Evolutionary conservation across 2,329 filamentous ascomycete species (phyloP).

Genomic region (Camillea tinctor): DNA sequence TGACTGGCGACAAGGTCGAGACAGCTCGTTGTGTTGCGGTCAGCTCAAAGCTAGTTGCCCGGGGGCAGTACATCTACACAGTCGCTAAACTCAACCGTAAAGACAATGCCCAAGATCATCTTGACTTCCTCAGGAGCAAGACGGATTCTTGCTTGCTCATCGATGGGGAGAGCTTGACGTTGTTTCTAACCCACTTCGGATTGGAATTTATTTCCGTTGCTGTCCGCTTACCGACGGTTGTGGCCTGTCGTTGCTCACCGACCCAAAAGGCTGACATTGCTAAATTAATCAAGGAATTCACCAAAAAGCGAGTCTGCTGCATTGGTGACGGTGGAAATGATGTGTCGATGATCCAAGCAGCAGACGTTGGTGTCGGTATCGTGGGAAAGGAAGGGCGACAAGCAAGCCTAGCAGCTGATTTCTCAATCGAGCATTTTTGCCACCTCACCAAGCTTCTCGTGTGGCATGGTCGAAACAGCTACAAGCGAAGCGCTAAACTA

Average conservation of each 20-base stretch:
- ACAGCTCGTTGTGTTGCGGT: slow-evolving; percentile 95
- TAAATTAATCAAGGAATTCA: slow-evolving; percentile 83
- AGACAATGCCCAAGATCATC: slow-evolving; percentile 79
- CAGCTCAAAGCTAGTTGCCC: slow-evolving; percentile 86
- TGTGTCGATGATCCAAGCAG: slow-evolving; percentile 98
- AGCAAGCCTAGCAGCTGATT: slow-evolving; percentile 91
- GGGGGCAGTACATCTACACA: slow-evolving; percentile 95
- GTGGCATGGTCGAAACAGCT: slow-evolving; percentile 97
- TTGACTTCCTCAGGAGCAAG: slow-evolving; percentile 86
- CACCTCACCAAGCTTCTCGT: slow-evolving; percentile 96
- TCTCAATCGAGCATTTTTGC: slow-evolving; percentile 92
- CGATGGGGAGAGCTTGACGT: slow-evolving; percentile 83
- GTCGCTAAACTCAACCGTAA: slow-evolving; percentile 82
- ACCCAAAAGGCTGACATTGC: slow-evolving; percentile 97
- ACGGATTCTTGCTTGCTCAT: slow-evolving; percentile 86
- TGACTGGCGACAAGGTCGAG: slow-evolving; percentile 98
- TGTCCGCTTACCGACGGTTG: slow-evolving; percentile 83
- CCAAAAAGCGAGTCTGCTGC: slow-evolving; percentile 93
- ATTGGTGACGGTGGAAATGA: slow-evolving; percentile 98
- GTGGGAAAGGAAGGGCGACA: slow-evolving; percentile 97
- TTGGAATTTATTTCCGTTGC: slow-evolving; percentile 85
- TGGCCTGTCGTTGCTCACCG: slow-evolving; percentile 94
- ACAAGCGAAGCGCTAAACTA: slow-evolving; percentile 93
- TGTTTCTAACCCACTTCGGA: slow-evolving; percentile 81
- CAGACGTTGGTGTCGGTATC: slow-evolving; percentile 95